Percentiles rank a stretch among this genome's conserved stretches.
These are phyloP conservation scores for Clarireedia hainanense DNA, from an alignment of 2,329 filamentous ascomycete species.

Conservation along the genomic window DNA sequence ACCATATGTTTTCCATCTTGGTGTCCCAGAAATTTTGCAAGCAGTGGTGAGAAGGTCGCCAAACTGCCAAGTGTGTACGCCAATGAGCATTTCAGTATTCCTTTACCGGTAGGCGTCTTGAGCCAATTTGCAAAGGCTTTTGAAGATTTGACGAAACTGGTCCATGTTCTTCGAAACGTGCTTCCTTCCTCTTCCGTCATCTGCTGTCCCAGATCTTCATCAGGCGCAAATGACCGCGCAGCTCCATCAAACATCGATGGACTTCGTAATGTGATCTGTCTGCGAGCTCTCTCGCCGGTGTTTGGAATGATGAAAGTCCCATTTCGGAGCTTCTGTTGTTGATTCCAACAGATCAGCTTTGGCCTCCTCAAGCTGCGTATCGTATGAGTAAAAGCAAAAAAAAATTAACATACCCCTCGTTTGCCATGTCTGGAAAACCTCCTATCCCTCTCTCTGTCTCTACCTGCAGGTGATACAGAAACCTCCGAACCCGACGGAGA, in stretches of 20 bases:
- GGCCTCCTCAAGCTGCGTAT: constrained; percentile 22
- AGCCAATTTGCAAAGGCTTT: constrained; percentile 49
- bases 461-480: background rate
- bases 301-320: constrained; percentile 80
- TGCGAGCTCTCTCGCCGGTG: constrained; percentile 77
- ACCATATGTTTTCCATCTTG: constrained; percentile 93
- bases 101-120: constrained; percentile 65
- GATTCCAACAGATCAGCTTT: background rate
- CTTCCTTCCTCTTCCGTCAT: constrained; percentile 14
- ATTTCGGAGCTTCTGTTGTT: constrained; percentile 61
- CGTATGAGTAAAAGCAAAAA: constrained; percentile 9
- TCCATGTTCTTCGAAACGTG: constrained; percentile 28
- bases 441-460: constrained; percentile 3
- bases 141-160: constrained; percentile 30
- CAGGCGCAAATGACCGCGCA: constrained; percentile 9
- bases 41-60: constrained; percentile 70
- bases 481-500: constrained; percentile 3
- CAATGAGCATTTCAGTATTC: constrained; percentile 82
- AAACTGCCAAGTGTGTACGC: constrained; percentile 83
- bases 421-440: constrained; percentile 5
- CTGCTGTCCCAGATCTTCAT: background rate
- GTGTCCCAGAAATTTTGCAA: constrained; percentile 67
- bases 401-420: constrained; percentile 4
- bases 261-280: constrained; percentile 67
- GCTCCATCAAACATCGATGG: constrained; percentile 31